Percentiles rank a stretch among this genome's conserved stretches.
phyloP scores from a whole-genome alignment of 2,329 filamentous ascomycete genomes.

The Penicillium frequentans region DNA sequence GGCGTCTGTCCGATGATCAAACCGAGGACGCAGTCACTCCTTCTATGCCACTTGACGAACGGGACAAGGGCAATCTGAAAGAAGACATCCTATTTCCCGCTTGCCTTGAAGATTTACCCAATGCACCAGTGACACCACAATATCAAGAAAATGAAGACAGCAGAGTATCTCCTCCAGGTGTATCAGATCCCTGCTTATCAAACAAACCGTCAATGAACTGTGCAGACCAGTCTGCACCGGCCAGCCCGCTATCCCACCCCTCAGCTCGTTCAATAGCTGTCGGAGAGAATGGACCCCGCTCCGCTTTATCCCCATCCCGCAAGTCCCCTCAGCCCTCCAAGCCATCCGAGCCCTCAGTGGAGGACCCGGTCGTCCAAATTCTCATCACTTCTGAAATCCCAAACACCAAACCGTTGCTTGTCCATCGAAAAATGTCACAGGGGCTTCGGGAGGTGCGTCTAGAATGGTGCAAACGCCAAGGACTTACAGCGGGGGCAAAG shows the following conservation, averaged over 20 bases:
- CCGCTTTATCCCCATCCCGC: background rate
- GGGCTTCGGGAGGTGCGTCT: constrained; percentile 65
- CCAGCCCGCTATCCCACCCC: background rate
- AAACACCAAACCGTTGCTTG: constrained; percentile 59
- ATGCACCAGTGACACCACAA: background rate
- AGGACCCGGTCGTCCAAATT: constrained; percentile 60
- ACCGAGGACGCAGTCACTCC: constrained; percentile 1
- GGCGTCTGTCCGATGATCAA: constrained; percentile 22
- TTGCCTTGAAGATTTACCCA: background rate
- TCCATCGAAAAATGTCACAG: constrained; percentile 67
- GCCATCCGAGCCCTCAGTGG: constrained; percentile 6
- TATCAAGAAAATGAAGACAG: background rate
- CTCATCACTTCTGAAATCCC: constrained; percentile 68
- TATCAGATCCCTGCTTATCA: background rate
- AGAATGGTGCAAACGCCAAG: constrained; percentile 68
- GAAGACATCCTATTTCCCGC: background rate
- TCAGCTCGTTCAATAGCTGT: background rate
- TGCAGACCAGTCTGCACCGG: background rate
- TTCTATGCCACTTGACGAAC: background rate
- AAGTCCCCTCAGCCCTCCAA: background rate
- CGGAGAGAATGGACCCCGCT: background rate
- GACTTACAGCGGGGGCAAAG: constrained; percentile 50
- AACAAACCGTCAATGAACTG: background rate
- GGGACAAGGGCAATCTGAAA: background rate
- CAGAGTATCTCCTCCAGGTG: background rate